Conservation (phyloP, 2,329 filamentous ascomycete genomes). For the Hymenoscyphus infarciens region DNA sequence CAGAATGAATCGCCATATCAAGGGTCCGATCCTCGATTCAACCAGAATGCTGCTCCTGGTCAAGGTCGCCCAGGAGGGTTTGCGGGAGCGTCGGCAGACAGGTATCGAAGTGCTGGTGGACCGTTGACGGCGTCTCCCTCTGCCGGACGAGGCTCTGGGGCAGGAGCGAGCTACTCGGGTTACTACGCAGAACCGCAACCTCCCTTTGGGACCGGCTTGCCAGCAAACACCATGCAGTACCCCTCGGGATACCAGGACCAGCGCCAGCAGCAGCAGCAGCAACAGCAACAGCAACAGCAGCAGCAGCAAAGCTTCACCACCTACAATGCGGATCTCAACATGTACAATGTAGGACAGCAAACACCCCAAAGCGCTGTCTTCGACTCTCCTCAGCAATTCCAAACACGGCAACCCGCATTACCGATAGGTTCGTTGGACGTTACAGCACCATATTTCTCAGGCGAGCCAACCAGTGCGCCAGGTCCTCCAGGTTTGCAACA, state of each 20-base stretch:
- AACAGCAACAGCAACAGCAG: conserved; percentile 58
- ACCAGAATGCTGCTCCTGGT: conserved; percentile 30
- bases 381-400: conserved; percentile 69
- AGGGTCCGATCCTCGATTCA: conserved; percentile 52
- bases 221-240: conserved; percentile 38
- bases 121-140: conserved; percentile 47
- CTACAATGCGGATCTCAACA: conserved; percentile 61
- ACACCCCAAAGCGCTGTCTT: conserved; percentile 63
- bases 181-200: conserved; percentile 53
- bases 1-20: conserved; percentile 70
- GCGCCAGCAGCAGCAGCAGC: conserved; percentile 45
- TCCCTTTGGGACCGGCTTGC: conserved; percentile 43
- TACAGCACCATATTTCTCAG: conserved; percentile 71
- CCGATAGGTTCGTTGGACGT: conserved; percentile 74
- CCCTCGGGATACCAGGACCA: conserved; percentile 44
- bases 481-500: conserved; percentile 52
- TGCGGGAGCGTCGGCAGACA: conserved; percentile 34
- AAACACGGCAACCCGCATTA: conserved; percentile 69
- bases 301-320: conserved; percentile 50
- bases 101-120: conserved; percentile 43
- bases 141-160: conserved; percentile 45
- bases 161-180: conserved; percentile 48
- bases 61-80: conserved; percentile 27
- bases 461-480: conserved; percentile 60
- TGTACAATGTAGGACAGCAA: conserved; percentile 74